These are phyloP conservation scores for Lablab purpureus DNA, from an alignment of 306 rosid genomes.

Conservation along the genomic window DNA sequence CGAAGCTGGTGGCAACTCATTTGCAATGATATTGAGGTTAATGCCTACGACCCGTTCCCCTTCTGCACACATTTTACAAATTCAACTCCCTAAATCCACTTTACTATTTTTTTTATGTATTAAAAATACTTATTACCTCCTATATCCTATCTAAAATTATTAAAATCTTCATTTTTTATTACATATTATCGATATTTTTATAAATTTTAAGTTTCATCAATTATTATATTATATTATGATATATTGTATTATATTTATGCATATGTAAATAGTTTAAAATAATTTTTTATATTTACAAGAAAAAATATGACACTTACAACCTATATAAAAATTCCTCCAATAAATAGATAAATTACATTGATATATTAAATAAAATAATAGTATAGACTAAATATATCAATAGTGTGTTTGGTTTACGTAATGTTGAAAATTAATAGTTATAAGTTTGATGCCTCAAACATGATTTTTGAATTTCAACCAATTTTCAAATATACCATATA, in stretches of 20 bases:
- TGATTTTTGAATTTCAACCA: too few species aligned
- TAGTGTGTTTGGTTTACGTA: background rate
- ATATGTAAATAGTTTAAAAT: background rate
- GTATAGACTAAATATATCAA: background rate
- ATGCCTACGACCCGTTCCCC: background rate
- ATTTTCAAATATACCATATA: too few species aligned
- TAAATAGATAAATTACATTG: background rate
- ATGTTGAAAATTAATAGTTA: background rate
- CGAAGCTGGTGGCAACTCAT: constrained; percentile 40
- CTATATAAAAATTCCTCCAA: background rate
- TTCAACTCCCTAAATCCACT: background rate
- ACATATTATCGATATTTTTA: too few species aligned
- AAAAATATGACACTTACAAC: background rate
- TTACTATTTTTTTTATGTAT: background rate
- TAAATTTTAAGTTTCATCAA: too few species aligned
- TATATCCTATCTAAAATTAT: background rate
- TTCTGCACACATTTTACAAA: background rate
- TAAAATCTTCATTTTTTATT: too few species aligned
- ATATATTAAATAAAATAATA: background rate
- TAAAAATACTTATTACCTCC: background rate
- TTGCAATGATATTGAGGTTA: too few species aligned
- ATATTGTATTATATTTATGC: too few species aligned
- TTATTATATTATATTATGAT: too few species aligned
- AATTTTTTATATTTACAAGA: background rate
- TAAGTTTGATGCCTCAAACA: background rate